Evolutionary conservation across 225 moss, liverwort and hornwort genomes (phyloP).

Genomic region (Takakia lepidozioides): DNA sequence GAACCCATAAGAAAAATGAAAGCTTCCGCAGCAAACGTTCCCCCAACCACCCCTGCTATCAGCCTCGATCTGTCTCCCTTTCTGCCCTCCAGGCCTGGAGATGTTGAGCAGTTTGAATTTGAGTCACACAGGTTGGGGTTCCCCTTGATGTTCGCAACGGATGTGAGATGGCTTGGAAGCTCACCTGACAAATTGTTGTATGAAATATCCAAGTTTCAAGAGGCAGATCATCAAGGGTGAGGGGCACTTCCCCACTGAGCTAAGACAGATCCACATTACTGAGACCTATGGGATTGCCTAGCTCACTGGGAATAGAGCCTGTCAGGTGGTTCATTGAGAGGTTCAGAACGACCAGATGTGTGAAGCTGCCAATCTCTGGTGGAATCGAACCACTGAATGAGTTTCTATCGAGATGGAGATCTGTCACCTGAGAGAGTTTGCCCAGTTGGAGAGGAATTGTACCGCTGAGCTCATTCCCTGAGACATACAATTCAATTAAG

Average conservation of each 20-base stretch:
- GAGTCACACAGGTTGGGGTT: neutral
- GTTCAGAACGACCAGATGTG: slow-evolving; percentile 31
- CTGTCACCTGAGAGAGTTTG: slow-evolving; percentile 32
- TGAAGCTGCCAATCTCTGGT: slow-evolving; percentile 39
- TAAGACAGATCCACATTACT: slow-evolving; percentile 49
- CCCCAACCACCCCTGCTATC: slow-evolving; percentile 32
- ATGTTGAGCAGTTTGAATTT: neutral
- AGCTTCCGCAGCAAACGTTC: slow-evolving; percentile 15
- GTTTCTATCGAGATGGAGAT: slow-evolving; percentile 52
- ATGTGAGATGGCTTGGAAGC: slow-evolving; percentile 7
- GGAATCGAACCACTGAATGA: slow-evolving; percentile 41
- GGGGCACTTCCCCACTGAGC: slow-evolving; percentile 43
- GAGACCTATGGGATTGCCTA: slow-evolving; percentile 36
- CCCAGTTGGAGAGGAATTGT: slow-evolving; percentile 39
- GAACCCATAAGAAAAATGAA: slow-evolving; percentile 20
- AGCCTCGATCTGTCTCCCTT: too few relatives aligned
- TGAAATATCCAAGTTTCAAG: slow-evolving; percentile 29
- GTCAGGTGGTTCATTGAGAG: slow-evolving; percentile 46
- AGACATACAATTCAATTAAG: slow-evolving; percentile 42
- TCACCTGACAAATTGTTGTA: slow-evolving; percentile 27
- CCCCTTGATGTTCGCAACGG: slow-evolving; percentile 7
- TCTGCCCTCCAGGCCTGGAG: neutral
- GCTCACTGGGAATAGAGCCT: slow-evolving; percentile 34
- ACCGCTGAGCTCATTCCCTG: slow-evolving; percentile 48
- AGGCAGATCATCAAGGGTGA: slow-evolving; percentile 18